phyloP scores from a whole-genome alignment of 179 eudicot genomes.

The Carnegiea gigantea region DNA sequence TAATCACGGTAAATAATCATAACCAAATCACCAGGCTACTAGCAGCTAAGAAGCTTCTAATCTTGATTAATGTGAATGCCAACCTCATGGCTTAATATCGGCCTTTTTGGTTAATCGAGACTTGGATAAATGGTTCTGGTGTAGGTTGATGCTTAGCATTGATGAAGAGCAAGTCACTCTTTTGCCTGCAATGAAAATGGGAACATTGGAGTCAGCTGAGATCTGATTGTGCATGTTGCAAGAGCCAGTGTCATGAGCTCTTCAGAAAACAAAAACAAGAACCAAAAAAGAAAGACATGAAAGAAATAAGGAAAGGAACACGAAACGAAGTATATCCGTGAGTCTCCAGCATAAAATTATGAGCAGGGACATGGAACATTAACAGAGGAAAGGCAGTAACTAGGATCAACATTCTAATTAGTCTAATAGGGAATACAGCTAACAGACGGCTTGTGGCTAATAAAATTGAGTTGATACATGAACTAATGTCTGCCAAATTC shows the following conservation, averaged over 20 bases:
- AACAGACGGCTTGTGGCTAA: too few relatives aligned
- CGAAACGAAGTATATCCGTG: background rate
- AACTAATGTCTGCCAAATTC: too few relatives aligned
- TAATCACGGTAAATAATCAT: conserved; percentile 13
- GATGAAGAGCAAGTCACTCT: background rate
- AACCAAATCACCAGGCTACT: background rate
- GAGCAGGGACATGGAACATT: background rate
- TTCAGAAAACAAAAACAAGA: background rate
- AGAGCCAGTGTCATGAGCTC: too few relatives aligned
- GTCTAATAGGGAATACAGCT: too few relatives aligned
- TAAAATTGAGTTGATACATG: too few relatives aligned
- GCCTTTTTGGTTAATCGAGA: background rate
- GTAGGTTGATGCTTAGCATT: background rate
- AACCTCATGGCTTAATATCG: background rate
- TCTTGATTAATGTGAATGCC: conserved; percentile 10
- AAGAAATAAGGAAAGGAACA: background rate
- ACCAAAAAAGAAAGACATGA: background rate
- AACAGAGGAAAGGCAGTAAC: background rate
- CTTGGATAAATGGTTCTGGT: conserved; percentile 7
- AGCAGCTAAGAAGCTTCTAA: conserved; percentile 2
- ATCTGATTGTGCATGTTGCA: background rate
- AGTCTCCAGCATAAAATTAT: background rate
- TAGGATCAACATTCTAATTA: too few relatives aligned
- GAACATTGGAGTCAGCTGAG: background rate
- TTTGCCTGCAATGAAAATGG: conserved; percentile 15